Percentiles rank a stretch among this genome's conserved stretches.
Evolutionary conservation across 305 asterid genomes (phyloP).

Genomic region (Solanum aculeatissimum): DNA sequence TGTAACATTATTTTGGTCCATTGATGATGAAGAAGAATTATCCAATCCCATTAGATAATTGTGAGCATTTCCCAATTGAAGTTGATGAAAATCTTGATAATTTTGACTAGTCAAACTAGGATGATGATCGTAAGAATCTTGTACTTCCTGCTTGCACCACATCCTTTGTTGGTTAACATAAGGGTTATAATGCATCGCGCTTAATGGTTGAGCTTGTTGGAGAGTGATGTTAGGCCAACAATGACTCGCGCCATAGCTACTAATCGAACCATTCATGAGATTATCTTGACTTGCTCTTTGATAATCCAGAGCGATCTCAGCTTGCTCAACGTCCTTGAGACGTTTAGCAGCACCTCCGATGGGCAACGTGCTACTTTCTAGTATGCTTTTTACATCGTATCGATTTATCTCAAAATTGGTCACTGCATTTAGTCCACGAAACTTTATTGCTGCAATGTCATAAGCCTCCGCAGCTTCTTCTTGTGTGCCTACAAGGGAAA

Average conservation of each 20-base stretch:
- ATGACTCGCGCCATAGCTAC: slow-evolving; percentile 10
- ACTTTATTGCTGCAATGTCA: slow-evolving; percentile 82
- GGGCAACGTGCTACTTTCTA: slow-evolving; percentile 61
- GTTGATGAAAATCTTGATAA: slow-evolving; percentile 29
- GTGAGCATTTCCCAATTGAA: slow-evolving; percentile 38
- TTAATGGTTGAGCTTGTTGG: slow-evolving; percentile 38
- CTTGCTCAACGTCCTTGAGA: slow-evolving; percentile 53
- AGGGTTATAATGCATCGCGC: slow-evolving; percentile 20
- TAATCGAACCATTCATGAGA: slow-evolving; percentile 14
- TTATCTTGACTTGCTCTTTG: slow-evolving; percentile 25
- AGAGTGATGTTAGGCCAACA: slow-evolving; percentile 47
- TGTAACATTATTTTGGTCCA: slow-evolving; percentile 19
- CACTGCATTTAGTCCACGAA: slow-evolving; percentile 67
- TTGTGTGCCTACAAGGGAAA: too few relatives aligned
- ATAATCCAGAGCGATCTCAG: slow-evolving; percentile 40
- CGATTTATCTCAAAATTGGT: slow-evolving; percentile 73
- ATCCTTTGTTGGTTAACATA: slow-evolving; percentile 19
- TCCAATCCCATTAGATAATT: slow-evolving; percentile 52
- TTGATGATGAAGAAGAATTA: slow-evolving; percentile 13
- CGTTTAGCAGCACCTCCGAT: slow-evolving; percentile 74
- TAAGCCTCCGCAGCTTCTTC: slow-evolving; percentile 95
- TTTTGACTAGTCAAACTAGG: slow-evolving; percentile 11
- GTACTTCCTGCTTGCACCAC: slow-evolving; percentile 59
- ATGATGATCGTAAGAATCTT: slow-evolving; percentile 7
- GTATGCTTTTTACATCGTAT: slow-evolving; percentile 76